These are phyloP conservation scores for Achaetomium macrosporum DNA, from an alignment of 2,329 filamentous ascomycete species.

Conservation along the genomic window DNA sequence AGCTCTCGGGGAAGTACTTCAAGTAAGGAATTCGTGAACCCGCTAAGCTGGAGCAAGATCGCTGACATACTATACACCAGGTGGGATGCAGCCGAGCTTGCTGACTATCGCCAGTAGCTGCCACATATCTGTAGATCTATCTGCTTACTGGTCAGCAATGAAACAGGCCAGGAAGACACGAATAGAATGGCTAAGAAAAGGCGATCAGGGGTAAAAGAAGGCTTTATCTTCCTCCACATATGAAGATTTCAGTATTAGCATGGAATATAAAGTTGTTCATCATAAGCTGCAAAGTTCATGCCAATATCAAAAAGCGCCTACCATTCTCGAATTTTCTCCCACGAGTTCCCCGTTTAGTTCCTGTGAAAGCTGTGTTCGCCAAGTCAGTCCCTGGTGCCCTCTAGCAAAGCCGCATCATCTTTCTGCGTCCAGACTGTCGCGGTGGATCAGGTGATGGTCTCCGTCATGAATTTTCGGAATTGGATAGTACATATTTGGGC, in stretches of 20 bases:
- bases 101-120: conserved; percentile 43
- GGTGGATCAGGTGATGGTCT: conserved; percentile 22
- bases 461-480: conserved; percentile 34
- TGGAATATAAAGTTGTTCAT: conserved; percentile 67
- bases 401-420: neutral
- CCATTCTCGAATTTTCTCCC: conserved; percentile 43
- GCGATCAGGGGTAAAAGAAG: conserved; percentile 77
- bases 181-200: conserved; percentile 29
- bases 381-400: neutral
- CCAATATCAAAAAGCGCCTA: conserved; percentile 23
- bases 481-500: conserved; percentile 40
- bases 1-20: conserved; percentile 71
- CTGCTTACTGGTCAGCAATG: conserved; percentile 21
- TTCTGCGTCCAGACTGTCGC: neutral
- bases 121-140: conserved; percentile 11
- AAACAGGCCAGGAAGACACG: conserved; percentile 20
- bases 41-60: conserved; percentile 7
- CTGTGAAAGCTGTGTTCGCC: neutral
- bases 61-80: conserved; percentile 33
- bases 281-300: conserved; percentile 34
- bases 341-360: neutral
- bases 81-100: conserved; percentile 50
- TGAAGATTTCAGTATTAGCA: conserved; percentile 65
- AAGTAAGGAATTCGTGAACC: conserved; percentile 46
- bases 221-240: conserved; percentile 60